Evolutionary conservation across 208 protist genomes (phyloP).

Genomic region (Strigomonas galati): DNA sequence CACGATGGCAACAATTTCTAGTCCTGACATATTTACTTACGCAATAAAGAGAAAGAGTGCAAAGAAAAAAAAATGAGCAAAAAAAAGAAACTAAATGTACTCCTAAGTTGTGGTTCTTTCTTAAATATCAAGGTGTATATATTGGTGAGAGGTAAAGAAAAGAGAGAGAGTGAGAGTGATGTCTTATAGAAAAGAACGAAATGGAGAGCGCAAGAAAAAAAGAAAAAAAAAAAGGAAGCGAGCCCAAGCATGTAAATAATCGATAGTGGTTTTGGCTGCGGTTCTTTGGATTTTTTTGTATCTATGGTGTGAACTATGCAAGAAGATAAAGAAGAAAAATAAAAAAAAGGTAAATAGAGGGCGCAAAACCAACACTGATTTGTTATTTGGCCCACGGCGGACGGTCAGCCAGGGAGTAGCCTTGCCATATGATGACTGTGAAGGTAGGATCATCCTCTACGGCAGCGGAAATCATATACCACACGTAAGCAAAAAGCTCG

Average conservation of each 20-base stretch:
- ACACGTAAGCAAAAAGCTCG: conserved; percentile 72
- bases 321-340: neutral
- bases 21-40: conserved; percentile 18
- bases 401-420: conserved; percentile 61
- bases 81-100: conserved; percentile 14
- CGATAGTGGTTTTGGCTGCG: neutral
- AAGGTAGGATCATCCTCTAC: conserved; percentile 78
- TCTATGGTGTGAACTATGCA: neutral
- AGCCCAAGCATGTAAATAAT: neutral
- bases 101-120: neutral
- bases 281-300: neutral
- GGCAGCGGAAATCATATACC: conserved; percentile 64
- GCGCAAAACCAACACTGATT: neutral
- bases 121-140: neutral
- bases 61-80: conserved; percentile 16
- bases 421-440: conserved; percentile 78
- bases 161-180: neutral
- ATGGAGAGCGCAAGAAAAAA: conserved; percentile 13
- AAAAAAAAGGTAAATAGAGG: neutral
- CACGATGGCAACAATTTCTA: conserved; percentile 42
- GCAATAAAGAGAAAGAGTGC: conserved; percentile 11
- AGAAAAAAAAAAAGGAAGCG: conserved; percentile 17
- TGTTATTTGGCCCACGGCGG: conserved; percentile 11
- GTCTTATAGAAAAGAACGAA: conserved; percentile 10
- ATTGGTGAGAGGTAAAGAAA: neutral